A percentile compares a stretch with the other conserved stretches of the same genome.
These are phyloP conservation scores for Cystobasidium slooffiae DNA, from an alignment of 1,284 basidiomycete genomes.

Conservation along the genomic window DNA sequence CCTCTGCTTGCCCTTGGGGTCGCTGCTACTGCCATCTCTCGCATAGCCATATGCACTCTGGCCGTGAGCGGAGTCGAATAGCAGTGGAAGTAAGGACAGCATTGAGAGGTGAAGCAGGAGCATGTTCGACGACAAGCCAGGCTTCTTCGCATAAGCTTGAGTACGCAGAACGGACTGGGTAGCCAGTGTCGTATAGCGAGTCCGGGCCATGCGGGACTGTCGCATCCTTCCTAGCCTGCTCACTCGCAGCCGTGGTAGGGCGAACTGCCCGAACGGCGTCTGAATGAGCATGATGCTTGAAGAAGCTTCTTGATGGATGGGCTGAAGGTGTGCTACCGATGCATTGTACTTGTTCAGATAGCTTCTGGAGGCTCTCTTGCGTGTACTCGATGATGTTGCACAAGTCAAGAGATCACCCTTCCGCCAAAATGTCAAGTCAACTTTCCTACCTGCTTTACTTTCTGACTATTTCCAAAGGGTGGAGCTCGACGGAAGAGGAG, in stretches of 20 bases:
- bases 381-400: too few relatives aligned
- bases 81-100: constrained; percentile 37
- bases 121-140: constrained; percentile 8
- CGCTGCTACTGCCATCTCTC: background rate
- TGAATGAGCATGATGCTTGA: constrained; percentile 19
- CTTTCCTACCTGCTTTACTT: too few relatives aligned
- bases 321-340: too few relatives aligned
- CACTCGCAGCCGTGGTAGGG: constrained; percentile 18
- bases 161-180: constrained; percentile 24
- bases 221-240: constrained; percentile 3
- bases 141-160: constrained; percentile 5
- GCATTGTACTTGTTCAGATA: too few relatives aligned
- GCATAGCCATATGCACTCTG: constrained; percentile 41
- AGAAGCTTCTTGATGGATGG: background rate
- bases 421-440: too few relatives aligned
- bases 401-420: too few relatives aligned
- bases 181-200: constrained; percentile 32
- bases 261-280: constrained; percentile 14
- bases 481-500: too few relatives aligned
- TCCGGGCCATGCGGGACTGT: background rate
- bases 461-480: too few relatives aligned
- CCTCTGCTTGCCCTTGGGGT: background rate
- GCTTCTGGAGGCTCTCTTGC: too few relatives aligned
- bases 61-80: constrained; percentile 35
- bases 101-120: constrained; percentile 40